Evolutionary conservation across 768 basidiomycete genomes (phyloP), one percentile per base, ranked within the genome.

Genomic region (Boletales sp.): DNA sequence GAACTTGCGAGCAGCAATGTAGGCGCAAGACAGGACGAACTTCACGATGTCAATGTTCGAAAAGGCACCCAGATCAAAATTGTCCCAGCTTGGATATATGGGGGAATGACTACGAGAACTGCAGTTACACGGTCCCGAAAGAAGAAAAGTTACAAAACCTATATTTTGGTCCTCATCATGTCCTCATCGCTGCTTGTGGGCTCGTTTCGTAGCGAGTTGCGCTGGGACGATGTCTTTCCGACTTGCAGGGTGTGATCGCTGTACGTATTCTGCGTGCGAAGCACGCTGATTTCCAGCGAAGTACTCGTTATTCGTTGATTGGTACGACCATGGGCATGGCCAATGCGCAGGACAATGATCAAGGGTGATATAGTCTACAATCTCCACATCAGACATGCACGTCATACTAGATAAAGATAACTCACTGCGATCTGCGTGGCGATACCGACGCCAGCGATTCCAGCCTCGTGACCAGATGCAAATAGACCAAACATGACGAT

Each of bases 371-470:
- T 38, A 14, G 60, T 58, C 60, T 60, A 13, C 31, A 38, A 2
- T 6, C 13, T 18, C 31, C 17, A 9, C n/a, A 18, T 55, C 25
- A 49, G 54, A 21, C 42, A 5, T 31, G 33, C 35, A 30, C 17
- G 21, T 6, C 7, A 17, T 30, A 36, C 11, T 11, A n/a, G 32
- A 30, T 11, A 3, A 25, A 47, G 25, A 6, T 7, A 1, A 15
- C 57, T 43, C 39, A 61, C 59, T 34, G 53, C 47, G 34, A 59
- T 43, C 33, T 61, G 60, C 10, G 57, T 41, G 14, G 60, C 60
- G 14, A 58, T 45, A 9, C 56, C 51, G 6, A 55, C 38, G 11
- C 54, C 59, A 19, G 49, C 44, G 34, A 61, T 47, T 5, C 57
- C 57, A 8, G 50, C 35, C 5, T 52, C 37, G 31, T 59, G 46